phyloP scores from a whole-genome alignment of 2,329 filamentous ascomycete genomes.

The Hypoxylon sp. region DNA sequence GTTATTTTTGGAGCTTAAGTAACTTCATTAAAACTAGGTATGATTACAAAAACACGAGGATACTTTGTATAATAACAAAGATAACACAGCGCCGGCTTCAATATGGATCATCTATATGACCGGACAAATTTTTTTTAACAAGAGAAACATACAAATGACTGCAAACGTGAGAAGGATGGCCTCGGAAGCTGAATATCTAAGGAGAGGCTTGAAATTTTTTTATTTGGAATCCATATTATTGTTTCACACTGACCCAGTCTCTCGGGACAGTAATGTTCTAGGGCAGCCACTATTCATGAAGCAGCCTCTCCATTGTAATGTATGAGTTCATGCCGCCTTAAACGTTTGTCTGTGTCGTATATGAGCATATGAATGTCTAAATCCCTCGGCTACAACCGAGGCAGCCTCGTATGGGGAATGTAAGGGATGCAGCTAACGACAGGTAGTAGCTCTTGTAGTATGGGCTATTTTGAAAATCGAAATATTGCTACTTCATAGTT shows the following conservation, averaged over 20 bases:
- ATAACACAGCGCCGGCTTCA: neutral
- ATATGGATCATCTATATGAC: neutral
- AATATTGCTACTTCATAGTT: neutral
- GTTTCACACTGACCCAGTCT: neutral
- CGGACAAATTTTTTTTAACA: neutral
- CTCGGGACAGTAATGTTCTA: neutral
- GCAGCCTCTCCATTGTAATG: neutral
- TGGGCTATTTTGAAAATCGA: neutral
- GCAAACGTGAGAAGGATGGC: neutral
- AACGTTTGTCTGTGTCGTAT: neutral
- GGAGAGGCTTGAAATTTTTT: neutral
- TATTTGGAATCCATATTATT: neutral
- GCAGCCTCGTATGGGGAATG: neutral
- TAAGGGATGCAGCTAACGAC: neutral
- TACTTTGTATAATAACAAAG: neutral
- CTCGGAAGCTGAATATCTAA: no score
- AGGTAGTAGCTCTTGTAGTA: neutral
- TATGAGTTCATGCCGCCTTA: neutral
- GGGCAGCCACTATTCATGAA: neutral
- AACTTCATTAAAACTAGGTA: neutral
- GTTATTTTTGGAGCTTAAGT: neutral
- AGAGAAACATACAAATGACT: neutral
- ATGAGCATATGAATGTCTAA: neutral
- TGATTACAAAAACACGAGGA: no score
- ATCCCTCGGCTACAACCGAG: neutral